These are phyloP conservation scores for Musa beccarii DNA, from an alignment of 176 grass and related monocot species.

Conservation along the genomic window DNA sequence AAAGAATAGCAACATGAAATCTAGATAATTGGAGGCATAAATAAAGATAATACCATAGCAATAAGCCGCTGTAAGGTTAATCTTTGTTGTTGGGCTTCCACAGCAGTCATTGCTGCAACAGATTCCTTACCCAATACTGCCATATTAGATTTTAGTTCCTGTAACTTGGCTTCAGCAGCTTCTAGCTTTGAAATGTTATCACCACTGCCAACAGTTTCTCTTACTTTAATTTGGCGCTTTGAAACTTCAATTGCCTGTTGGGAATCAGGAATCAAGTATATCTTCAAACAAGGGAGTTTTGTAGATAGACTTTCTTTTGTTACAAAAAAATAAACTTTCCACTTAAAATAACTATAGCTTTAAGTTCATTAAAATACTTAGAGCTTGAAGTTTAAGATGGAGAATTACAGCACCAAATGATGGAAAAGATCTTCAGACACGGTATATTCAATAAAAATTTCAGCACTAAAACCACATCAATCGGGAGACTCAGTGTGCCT, in stretches of 20 bases:
- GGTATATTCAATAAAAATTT: no score
- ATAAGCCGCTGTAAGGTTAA: slow-evolving; percentile 84
- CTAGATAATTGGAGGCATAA: neutral
- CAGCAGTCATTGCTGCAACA: slow-evolving; percentile 77
- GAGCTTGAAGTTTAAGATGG: no score
- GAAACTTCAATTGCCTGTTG: slow-evolving; percentile 87
- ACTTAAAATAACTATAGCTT: neutral
- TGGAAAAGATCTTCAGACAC: no score
- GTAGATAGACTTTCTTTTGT: neutral
- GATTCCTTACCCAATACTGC: slow-evolving; percentile 79
- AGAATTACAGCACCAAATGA: no score
- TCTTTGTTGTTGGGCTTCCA: slow-evolving; percentile 92
- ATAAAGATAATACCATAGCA: slow-evolving; percentile 47
- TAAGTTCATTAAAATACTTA: no score
- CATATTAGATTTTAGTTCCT: slow-evolving; percentile 95
- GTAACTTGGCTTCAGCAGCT: slow-evolving; percentile 61
- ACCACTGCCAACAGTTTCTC: slow-evolving; percentile 65
- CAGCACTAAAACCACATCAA: no score
- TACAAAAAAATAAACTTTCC: neutral
- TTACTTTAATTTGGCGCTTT: slow-evolving; percentile 82
- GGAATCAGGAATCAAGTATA: neutral
- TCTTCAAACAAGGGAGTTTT: neutral
- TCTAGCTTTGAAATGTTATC: slow-evolving; percentile 85
- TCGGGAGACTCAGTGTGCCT: no score
- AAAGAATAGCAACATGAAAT: neutral